Evolutionary conservation across 768 basidiomycete genomes (phyloP), one percentile per base, ranked within the genome.

Genomic region (Tremella yokohamensis): DNA sequence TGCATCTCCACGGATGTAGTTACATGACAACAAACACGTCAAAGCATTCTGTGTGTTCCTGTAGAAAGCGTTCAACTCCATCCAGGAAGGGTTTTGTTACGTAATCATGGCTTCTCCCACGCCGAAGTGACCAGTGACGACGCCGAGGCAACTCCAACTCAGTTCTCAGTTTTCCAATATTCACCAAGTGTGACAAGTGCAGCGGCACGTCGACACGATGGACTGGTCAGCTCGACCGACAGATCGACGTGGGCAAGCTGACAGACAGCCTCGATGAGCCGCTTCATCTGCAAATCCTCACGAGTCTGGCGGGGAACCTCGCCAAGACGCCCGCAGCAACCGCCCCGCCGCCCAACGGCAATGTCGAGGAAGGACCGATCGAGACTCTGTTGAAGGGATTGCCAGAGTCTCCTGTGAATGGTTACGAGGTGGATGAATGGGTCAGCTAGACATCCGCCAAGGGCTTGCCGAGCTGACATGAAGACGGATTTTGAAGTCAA

Each of bases 251-350:
- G 22, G n/a, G 8, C 37, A 24, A 3, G 22, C 52, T 52, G 18
- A 50, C 26, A 39, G 18, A 8, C 44, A 73, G 74, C 51, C 69
- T 76, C 6, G 74, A 76, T 50, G 69, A 69, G 29, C 63, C 67
- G 2, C 65, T 76, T 7, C 71, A 74, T 42, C 60, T 71, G 22
- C 66, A 68, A 49, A 76, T 76, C 51, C 57, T 74, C 40, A 61
- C 65, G 3, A 62, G 68, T 19, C 63, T 76, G 26, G 75, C 69
- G 20, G 39, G 54, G 11, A 73, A 66, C 49, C 47, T 68, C 52
- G 72, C 65, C 48, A 59, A 52, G 40, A 37, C 51, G 12, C 51
- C 56, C 15, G 24, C 18, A 26, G 42, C 58, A 18, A 22, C 48
- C 2, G 34, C 39, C 3, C 20, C 40, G 12, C 1, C 44, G 20